Base-by-base conservation (phyloP, 1,284 basidiomycete species). In the Naganishia cerealis region DNA sequence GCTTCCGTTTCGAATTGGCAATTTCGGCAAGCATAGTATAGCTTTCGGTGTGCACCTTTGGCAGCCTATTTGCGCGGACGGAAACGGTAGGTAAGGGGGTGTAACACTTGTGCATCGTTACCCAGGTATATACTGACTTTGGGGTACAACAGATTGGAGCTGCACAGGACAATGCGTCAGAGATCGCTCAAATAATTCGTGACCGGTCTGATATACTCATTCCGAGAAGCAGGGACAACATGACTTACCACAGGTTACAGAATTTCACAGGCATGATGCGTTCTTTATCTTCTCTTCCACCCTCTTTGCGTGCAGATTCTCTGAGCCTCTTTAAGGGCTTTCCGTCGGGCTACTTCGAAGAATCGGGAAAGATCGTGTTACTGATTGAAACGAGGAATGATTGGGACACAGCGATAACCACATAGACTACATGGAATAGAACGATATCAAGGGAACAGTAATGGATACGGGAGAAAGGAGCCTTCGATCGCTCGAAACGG, bases 11-110 rank as follows among this genome's bases (percentile, higher is more conserved):
- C 43, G 26, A 63, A 94, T 18, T 85, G 82, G 81, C 95, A 99
- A 78, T 96, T 97, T 57, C 94, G 86, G 80, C 95, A 99, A 3
- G 90, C 90, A 75, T 94, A 95, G 67, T 95, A 87, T 84, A 99
- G 89, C 63, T 90, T 87, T 67, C 90, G 87, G 58, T 86, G 70
- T 87, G 54, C 16, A 39, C 66, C 63, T 50, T 52, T 42, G 39
- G 63, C 36, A 26, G 63, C 43, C 48, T 65, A 36, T 26, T 18
- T 38, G 57, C 36, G 15, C 16, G n/a, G 53, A 24, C 21, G 54
- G 29, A 21, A 21, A 48, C 36, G n/a, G 10, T 5, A 24, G 33
- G 39, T 42, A 36, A 53, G 62, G 39, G 33, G 43, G 10, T 26
- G 21, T 39, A 21, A 18, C 7, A 46, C 21, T 46, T 18, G n/a